These are phyloP conservation scores for Pisolithus microcarpus DNA, from an alignment of 768 basidiomycete species.

Conservation along the genomic window DNA sequence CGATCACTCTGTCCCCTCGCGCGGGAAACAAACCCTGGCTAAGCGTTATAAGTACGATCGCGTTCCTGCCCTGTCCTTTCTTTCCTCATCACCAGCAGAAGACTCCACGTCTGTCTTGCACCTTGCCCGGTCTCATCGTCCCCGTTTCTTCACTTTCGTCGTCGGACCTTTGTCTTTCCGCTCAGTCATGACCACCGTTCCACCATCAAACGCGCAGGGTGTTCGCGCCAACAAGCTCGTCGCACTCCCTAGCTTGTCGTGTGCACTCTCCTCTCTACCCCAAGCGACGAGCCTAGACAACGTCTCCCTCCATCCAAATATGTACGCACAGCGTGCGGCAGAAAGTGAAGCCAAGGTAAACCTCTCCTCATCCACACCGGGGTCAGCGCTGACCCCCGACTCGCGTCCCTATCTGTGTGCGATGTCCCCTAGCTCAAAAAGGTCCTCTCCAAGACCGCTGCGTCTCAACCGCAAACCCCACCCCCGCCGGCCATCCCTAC, in stretches of 20 bases:
- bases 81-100: slow-evolving; percentile 7
- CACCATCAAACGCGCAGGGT: slow-evolving; percentile 26
- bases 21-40: slow-evolving; percentile 16
- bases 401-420: slow-evolving; percentile 5
- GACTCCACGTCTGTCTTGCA: not conserved
- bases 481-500: slow-evolving; percentile 20
- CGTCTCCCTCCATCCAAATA: slow-evolving; percentile 59
- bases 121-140: not conserved
- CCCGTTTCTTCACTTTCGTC: slow-evolving; percentile 13
- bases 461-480: slow-evolving; percentile 29
- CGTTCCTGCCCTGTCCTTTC: slow-evolving; percentile 5
- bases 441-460: slow-evolving; percentile 48
- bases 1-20: slow-evolving; percentile 4
- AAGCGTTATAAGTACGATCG: slow-evolving; percentile 13
- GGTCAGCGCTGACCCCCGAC: not conserved
- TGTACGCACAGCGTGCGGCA: slow-evolving; percentile 61
- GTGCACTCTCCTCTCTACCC: slow-evolving; percentile 59
- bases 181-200: slow-evolving; percentile 29
- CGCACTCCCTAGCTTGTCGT: slow-evolving; percentile 67
- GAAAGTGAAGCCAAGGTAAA: slow-evolving; percentile 72
- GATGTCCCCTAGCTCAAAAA: slow-evolving; percentile 44
- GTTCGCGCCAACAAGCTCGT: slow-evolving; percentile 49
- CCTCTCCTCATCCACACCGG: slow-evolving; percentile 6
- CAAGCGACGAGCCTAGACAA: slow-evolving; percentile 64
- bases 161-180: slow-evolving; percentile 2